Evolutionary conservation across 179 eudicot species (phyloP).

Genomic region (Amaranthus tricolor): DNA sequence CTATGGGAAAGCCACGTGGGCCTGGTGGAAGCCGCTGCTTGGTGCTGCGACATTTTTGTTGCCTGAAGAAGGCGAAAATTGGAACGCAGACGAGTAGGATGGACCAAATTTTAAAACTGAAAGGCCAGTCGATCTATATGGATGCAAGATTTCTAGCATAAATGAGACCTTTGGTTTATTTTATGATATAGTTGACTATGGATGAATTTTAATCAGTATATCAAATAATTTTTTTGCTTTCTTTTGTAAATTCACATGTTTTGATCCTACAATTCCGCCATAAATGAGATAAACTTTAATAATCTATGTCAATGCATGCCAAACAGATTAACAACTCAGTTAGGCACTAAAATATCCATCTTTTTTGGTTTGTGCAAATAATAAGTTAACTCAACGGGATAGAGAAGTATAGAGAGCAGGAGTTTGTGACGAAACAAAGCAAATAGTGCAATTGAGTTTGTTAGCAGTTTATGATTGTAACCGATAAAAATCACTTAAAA

Average conservation of each 20-base stretch:
- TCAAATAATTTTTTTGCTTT: background rate
- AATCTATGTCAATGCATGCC: slow-evolving; percentile 1
- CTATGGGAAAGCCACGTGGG: slow-evolving; percentile 19
- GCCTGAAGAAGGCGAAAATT: background rate
- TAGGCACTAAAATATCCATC: background rate
- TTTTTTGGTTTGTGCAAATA: too few species aligned
- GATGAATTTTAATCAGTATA: background rate
- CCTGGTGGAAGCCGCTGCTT: slow-evolving; percentile 28
- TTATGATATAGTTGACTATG: background rate
- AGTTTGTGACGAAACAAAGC: too few species aligned
- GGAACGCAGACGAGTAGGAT: slow-evolving; percentile 8
- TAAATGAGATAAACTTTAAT: background rate
- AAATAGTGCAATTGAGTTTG: too few species aligned
- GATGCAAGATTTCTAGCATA: background rate
- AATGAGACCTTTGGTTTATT: background rate
- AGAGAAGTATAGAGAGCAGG: too few species aligned
- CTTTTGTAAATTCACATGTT: too few species aligned
- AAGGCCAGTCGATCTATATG: slow-evolving; percentile 18
- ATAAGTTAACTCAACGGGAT: too few species aligned
- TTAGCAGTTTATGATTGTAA: too few species aligned
- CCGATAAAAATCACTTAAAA: too few species aligned
- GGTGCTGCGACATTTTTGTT: background rate
- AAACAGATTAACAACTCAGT: background rate
- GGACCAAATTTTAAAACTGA: slow-evolving; percentile 2
- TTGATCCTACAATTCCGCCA: too few species aligned